Evolutionary conservation across 208 protist genomes (phyloP).

Genomic region (Crithidia acanthocephali): DNA sequence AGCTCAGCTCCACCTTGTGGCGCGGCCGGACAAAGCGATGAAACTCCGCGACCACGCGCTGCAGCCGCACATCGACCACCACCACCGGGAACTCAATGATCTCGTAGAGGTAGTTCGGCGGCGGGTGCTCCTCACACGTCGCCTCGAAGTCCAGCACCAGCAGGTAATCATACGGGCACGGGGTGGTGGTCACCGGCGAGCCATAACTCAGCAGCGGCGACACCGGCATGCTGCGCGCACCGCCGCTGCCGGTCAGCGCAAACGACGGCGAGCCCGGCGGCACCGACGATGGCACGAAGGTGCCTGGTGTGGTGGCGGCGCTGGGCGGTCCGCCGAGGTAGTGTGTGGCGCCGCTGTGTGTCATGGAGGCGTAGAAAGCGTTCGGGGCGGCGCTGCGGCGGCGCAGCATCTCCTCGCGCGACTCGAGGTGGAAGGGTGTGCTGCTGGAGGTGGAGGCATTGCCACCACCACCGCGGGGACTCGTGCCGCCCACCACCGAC

Average conservation of each 20-base stretch:
- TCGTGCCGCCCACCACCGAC: conserved; percentile 20
- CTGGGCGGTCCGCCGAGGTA: conserved; percentile 28
- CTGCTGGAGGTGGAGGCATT: conserved; percentile 23
- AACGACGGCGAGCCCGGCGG: conserved; percentile 19
- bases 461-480: conserved; percentile 17
- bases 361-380: conserved; percentile 58
- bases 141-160: conserved; percentile 93
- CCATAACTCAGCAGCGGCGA: conserved; percentile 50
- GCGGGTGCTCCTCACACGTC: conserved; percentile 84
- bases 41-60: conserved; percentile 81
- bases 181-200: conserved; percentile 29
- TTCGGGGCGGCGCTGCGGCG: conserved; percentile 64
- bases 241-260: conserved; percentile 15
- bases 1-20: conserved; percentile 74
- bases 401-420: conserved; percentile 85
- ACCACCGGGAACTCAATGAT: conserved; percentile 97
- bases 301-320: conserved; percentile 41
- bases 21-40: conserved; percentile 91
- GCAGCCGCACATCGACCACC: conserved; percentile 74
- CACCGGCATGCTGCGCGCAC: conserved; percentile 43
- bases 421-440: conserved; percentile 71
- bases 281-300: conserved; percentile 26
- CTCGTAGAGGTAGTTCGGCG: conserved; percentile 88
- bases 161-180: conserved; percentile 91
- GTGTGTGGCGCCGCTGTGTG: conserved; percentile 30